These are phyloP conservation scores for Arthromyces matolae DNA, from an alignment of 768 basidiomycete genomes.

Conservation along the genomic window DNA sequence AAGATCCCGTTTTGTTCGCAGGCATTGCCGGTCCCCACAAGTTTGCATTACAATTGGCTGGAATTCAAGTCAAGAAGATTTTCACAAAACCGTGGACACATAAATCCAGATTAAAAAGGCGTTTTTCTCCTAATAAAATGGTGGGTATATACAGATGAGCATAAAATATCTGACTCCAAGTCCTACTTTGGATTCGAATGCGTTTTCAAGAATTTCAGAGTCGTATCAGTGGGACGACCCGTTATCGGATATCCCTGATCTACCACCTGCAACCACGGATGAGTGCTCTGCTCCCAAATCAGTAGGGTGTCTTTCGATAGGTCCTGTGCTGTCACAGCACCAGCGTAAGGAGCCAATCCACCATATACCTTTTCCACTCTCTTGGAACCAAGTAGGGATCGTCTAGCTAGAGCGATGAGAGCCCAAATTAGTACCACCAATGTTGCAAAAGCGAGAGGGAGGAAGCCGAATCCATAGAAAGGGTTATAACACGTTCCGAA, in stretches of 20 bases:
- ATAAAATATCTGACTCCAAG: too few relatives aligned
- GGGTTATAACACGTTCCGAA: constrained; percentile 16
- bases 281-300: constrained; percentile 6
- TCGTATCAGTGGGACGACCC: constrained; percentile 4
- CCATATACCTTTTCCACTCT: constrained; percentile 3
- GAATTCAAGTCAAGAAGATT: too few relatives aligned
- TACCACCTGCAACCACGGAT: constrained; percentile 7
- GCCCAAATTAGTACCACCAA: constrained; percentile 11
- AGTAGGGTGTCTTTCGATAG: constrained; percentile 4
- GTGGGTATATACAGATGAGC: too few relatives aligned
- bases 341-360: constrained; percentile 3
- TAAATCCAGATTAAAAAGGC: too few relatives aligned
- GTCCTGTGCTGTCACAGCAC: neutral
- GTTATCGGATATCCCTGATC: constrained; percentile 6
- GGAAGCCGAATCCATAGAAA: constrained; percentile 13
- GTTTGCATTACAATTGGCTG: too few relatives aligned
- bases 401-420: too few relatives aligned
- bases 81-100: too few relatives aligned
- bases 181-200: constrained; percentile 3
- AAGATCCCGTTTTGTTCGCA: too few relatives aligned
- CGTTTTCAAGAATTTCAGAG: constrained; percentile 8
- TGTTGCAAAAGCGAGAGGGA: constrained; percentile 14
- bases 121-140: too few relatives aligned
- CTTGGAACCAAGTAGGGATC: constrained; percentile 2
- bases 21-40: too few relatives aligned